These are phyloP conservation scores for Excoecaria agallocha DNA, from an alignment of 345 rosid species.

Conservation along the genomic window DNA sequence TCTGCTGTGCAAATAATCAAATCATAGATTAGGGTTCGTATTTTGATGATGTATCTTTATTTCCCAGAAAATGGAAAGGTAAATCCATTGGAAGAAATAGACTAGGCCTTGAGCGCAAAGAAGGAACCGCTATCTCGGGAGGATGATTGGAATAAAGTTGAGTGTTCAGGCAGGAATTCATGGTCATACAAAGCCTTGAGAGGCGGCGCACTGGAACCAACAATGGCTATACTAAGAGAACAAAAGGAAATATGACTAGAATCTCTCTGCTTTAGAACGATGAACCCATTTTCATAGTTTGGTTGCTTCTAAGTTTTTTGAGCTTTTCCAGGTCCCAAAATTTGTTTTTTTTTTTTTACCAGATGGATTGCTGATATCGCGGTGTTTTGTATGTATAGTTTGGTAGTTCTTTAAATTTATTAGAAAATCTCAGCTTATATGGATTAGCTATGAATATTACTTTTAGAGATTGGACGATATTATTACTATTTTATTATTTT, in stretches of 20 bases:
- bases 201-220: conserved; percentile 86
- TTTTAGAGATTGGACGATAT: too few species aligned
- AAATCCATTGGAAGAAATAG: conserved; percentile 72
- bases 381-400: too few species aligned
- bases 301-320: too few species aligned
- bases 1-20: background rate
- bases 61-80: conserved; percentile 48
- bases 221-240: conserved; percentile 69
- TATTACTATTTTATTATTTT: too few species aligned
- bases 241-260: too few species aligned
- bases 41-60: background rate
- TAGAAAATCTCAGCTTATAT: too few species aligned
- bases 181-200: conserved; percentile 68
- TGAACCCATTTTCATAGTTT: too few species aligned
- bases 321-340: too few species aligned
- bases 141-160: conserved; percentile 48
- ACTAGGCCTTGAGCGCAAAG: conserved; percentile 55
- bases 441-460: too few species aligned
- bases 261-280: conserved; percentile 11
- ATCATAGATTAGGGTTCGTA: background rate
- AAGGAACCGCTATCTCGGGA: conserved; percentile 57
- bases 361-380: too few species aligned
- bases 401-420: too few species aligned
- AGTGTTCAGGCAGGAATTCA: conserved; percentile 47
- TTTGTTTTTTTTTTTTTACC: too few species aligned